These are phyloP conservation scores for Talaromyces proteolyticus DNA, from an alignment of 495 filamentous ascomycete species.

Conservation along the genomic window DNA sequence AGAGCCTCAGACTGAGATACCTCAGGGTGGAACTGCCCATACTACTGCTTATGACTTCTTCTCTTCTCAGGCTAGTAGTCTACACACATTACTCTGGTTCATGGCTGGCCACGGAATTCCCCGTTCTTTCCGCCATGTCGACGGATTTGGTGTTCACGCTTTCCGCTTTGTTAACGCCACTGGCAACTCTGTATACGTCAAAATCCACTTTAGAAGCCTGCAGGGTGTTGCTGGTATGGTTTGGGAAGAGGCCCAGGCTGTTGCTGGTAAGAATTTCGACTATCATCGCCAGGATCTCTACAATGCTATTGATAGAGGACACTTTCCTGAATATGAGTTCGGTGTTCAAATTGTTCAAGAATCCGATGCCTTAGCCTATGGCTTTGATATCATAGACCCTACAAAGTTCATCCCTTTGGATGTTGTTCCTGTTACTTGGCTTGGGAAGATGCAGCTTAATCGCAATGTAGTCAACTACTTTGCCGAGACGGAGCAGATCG, in stretches of 20 bases:
- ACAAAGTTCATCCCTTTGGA: slow-evolving; percentile 76
- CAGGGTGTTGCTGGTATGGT: slow-evolving; percentile 64
- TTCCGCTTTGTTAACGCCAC: slow-evolving; percentile 64
- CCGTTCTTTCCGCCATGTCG: slow-evolving; percentile 62
- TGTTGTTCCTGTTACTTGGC: slow-evolving; percentile 54
- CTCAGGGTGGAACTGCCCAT: slow-evolving; percentile 66
- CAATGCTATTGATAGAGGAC: slow-evolving; percentile 59
- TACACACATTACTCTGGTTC: slow-evolving; percentile 62
- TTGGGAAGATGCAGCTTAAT: slow-evolving; percentile 66
- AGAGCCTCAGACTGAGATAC: slow-evolving; percentile 61
- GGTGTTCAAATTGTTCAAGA: slow-evolving; percentile 73
- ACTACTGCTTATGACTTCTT: slow-evolving; percentile 80
- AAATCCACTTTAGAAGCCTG: slow-evolving; percentile 66
- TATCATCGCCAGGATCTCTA: slow-evolving; percentile 67
- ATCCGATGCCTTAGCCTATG: slow-evolving; percentile 55
- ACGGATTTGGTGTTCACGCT: slow-evolving; percentile 69
- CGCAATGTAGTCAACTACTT: slow-evolving; percentile 73
- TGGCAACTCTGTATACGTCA: slow-evolving; percentile 60
- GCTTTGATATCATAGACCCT: slow-evolving; percentile 68
- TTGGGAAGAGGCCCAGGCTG: slow-evolving; percentile 65
- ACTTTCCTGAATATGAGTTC: slow-evolving; percentile 67
- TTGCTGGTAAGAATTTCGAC: slow-evolving; percentile 68
- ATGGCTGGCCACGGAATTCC: slow-evolving; percentile 71
- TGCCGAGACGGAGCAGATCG: slow-evolving; percentile 69
- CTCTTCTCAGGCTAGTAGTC: slow-evolving; percentile 55